Conservation (phyloP, 257 asterid genomes). For the Fraxinus anomala region DNA sequence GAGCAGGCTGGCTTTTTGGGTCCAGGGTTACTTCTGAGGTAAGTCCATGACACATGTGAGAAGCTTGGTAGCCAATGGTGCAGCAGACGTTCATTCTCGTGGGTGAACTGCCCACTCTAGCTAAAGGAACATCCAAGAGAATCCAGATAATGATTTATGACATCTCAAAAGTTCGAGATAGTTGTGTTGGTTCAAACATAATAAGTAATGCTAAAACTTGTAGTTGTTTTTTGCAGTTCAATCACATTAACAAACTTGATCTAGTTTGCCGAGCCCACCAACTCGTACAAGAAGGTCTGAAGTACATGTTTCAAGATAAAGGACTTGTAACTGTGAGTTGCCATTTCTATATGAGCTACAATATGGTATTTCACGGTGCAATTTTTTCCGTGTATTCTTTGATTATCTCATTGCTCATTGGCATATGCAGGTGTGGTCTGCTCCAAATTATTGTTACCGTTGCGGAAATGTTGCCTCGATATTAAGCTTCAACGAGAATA, state of each 20-base stretch:
- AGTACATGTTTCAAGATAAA: conserved; percentile 98
- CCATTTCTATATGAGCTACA: conserved; percentile 15
- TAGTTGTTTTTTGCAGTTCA: conserved; percentile 61
- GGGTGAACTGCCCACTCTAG: background rate
- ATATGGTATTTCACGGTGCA: conserved; percentile 7
- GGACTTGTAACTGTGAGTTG: conserved; percentile 96
- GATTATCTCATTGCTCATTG: conserved; percentile 17
- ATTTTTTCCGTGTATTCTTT: conserved; percentile 12
- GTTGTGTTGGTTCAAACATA: background rate
- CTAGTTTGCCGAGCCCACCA: conserved; percentile 99
- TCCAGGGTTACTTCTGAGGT: conserved; percentile 98
- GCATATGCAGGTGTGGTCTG: conserved; percentile 90
- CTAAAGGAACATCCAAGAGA: background rate
- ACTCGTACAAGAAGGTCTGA: conserved; percentile 97
- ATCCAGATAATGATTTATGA: conserved; percentile 3
- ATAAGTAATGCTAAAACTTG: conserved; percentile 22
- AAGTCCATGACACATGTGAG: conserved; percentile 20
- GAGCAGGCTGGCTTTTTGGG: conserved; percentile 99
- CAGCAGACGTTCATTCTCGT: background rate
- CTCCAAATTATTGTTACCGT: conserved; percentile 96
- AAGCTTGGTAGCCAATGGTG: background rate
- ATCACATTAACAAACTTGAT: conserved; percentile 91
- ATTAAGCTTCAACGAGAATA: conserved; percentile 93
- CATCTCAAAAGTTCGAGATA: no score
- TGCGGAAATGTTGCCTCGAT: conserved; percentile 98